These are phyloP conservation scores for Stachybotrys elegans DNA, from an alignment of 2,329 filamentous ascomycete genomes.

Conservation along the genomic window DNA sequence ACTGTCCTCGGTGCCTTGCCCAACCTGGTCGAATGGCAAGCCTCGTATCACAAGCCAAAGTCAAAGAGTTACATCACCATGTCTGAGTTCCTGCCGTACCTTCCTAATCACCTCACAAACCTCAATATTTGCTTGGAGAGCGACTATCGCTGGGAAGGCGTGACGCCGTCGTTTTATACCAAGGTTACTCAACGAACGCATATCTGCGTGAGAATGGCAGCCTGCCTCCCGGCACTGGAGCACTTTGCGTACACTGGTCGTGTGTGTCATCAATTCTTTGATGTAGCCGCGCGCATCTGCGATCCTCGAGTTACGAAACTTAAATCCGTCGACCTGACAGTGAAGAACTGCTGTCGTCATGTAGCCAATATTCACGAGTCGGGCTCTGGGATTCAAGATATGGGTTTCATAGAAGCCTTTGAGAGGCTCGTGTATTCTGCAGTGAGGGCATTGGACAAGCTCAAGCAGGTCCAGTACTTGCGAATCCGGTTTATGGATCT, in stretches of 20 bases:
- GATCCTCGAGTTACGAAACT: conserved; percentile 47
- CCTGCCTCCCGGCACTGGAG: conserved; percentile 56
- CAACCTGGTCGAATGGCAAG: conserved; percentile 58
- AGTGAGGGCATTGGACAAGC: conserved; percentile 53
- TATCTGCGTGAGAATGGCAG: conserved; percentile 60
- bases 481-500: conserved; percentile 72
- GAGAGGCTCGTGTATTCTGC: conserved; percentile 62
- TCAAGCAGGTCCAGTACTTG: conserved; percentile 57
- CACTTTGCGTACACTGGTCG: conserved; percentile 69
- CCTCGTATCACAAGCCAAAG: conserved; percentile 66
- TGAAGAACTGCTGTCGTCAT: conserved; percentile 68
- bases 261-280: conserved; percentile 65
- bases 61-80: conserved; percentile 69
- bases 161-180: conserved; percentile 54
- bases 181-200: conserved; percentile 57
- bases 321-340: conserved; percentile 64
- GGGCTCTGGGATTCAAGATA: conserved; percentile 65
- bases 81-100: conserved; percentile 53
- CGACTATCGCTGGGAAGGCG: conserved; percentile 62
- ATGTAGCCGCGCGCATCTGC: conserved; percentile 45
- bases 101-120: conserved; percentile 55
- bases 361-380: conserved; percentile 53
- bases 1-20: conserved; percentile 59
- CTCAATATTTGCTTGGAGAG: conserved; percentile 67
- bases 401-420: conserved; percentile 67